These are phyloP conservation scores for Plasmodium ovale DNA, from an alignment of 169 alveolate genomes.

Conservation along the genomic window DNA sequence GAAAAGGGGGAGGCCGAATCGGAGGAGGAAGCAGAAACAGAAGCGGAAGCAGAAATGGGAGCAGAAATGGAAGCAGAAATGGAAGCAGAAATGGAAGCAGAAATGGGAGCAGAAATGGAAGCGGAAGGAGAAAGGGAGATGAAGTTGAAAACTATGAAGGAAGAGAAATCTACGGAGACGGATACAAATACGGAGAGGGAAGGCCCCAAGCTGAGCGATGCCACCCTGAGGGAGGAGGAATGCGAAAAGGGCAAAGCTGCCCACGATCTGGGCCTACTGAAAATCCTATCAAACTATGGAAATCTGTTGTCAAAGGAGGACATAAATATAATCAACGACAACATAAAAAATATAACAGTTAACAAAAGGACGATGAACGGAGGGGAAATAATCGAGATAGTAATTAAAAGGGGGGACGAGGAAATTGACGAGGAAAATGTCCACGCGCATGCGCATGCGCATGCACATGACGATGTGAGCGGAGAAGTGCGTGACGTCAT, in stretches of 20 bases:
- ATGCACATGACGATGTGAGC: neutral
- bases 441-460: neutral
- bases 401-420: conserved; percentile 16
- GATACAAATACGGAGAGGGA: neutral
- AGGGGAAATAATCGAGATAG: conserved; percentile 30
- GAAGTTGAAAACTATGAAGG: neutral
- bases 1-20: neutral
- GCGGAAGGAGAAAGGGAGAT: neutral
- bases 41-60: neutral
- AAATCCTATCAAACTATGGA: conserved; percentile 27
- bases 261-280: neutral
- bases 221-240: neutral
- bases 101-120: neutral
- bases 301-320: conserved; percentile 49
- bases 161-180: neutral
- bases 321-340: conserved; percentile 14
- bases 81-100: neutral
- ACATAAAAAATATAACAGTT: conserved; percentile 13
- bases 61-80: neutral
- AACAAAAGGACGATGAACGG: conserved; percentile 17
- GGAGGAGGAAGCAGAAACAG: neutral
- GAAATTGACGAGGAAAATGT: neutral
- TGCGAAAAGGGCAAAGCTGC: neutral
- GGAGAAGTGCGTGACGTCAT: neutral
- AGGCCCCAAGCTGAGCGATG: neutral